Conservation (phyloP, 2,329 filamentous ascomycete species). For the Pezicula carpinea region DNA sequence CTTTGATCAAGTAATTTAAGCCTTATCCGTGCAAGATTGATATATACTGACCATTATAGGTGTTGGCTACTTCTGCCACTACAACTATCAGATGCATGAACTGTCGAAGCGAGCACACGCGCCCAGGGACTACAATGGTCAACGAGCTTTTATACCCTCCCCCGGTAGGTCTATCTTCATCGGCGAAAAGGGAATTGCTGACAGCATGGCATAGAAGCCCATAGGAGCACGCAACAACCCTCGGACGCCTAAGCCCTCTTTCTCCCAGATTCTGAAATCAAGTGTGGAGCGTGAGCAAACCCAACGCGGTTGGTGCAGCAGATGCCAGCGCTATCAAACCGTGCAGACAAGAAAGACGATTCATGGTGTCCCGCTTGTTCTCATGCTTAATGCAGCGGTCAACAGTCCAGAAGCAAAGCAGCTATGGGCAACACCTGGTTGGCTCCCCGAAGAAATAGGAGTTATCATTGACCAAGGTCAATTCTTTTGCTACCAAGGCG, state of each 20-base stretch:
- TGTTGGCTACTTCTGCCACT: constrained; percentile 65
- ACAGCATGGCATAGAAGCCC: constrained; percentile 34
- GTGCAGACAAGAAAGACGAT: constrained; percentile 82
- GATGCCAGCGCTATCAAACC: constrained; percentile 86
- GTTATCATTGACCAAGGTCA: constrained; percentile 88
- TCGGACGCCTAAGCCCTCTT: constrained; percentile 56
- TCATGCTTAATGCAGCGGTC: constrained; percentile 82
- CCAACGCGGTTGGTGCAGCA: constrained; percentile 87
- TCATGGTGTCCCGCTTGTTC: constrained; percentile 73
- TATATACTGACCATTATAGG: constrained; percentile 30
- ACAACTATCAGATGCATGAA: constrained; percentile 78
- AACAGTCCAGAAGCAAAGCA: constrained; percentile 67
- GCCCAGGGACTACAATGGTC: constrained; percentile 73
- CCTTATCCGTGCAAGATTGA: background rate
- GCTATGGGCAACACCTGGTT: constrained; percentile 84
- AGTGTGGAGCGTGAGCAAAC: constrained; percentile 88
- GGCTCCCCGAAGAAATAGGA: constrained; percentile 91
- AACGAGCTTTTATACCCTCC: constrained; percentile 82
- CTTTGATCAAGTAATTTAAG: constrained; percentile 59
- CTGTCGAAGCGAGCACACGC: constrained; percentile 80
- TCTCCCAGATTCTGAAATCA: constrained; percentile 87
- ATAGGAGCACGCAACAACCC: constrained; percentile 42
- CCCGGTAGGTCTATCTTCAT: constrained; percentile 15
- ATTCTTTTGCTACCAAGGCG: constrained; percentile 91
- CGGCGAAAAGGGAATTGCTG: constrained; percentile 13